Evolutionary conservation across 1,284 basidiomycete genomes (phyloP).

Genomic region (Cryptococcus sp.): DNA sequence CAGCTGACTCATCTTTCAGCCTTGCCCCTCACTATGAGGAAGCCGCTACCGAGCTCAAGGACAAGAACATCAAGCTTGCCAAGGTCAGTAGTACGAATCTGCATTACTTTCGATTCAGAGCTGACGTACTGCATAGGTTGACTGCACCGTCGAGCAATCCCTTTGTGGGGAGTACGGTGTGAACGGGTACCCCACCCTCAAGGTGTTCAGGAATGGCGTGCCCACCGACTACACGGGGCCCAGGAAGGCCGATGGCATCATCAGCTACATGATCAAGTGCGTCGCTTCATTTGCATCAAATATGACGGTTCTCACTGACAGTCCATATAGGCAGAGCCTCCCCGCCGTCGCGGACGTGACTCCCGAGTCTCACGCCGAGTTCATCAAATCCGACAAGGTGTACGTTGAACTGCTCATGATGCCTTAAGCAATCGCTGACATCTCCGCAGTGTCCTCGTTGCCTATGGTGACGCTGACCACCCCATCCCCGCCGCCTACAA

Average conservation of each 20-base stretch:
- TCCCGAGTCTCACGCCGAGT: slow-evolving; percentile 71
- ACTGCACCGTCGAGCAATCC: slow-evolving; percentile 85
- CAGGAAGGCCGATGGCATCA: slow-evolving; percentile 91
- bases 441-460: slow-evolving; percentile 64
- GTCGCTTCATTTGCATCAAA: slow-evolving; percentile 36
- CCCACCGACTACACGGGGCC: slow-evolving; percentile 78
- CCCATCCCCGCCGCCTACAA: slow-evolving; percentile 70
- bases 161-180: slow-evolving; percentile 81
- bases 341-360: slow-evolving; percentile 88
- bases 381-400: slow-evolving; percentile 85
- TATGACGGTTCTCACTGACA: not conserved
- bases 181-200: slow-evolving; percentile 63
- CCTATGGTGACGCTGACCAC: slow-evolving; percentile 70
- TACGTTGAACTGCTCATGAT: slow-evolving; percentile 22
- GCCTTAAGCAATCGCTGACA: not conserved
- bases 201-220: slow-evolving; percentile 86
- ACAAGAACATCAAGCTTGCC: slow-evolving; percentile 82
- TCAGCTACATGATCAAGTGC: slow-evolving; percentile 96
- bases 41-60: slow-evolving; percentile 86
- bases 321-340: slow-evolving; percentile 70
- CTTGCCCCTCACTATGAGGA: slow-evolving; percentile 93
- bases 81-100: slow-evolving; percentile 57
- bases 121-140: slow-evolving; percentile 54
- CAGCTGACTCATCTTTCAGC: slow-evolving; percentile 16
- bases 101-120: not conserved